These are phyloP conservation scores for Fusarium sp. DNA, from an alignment of 2,329 filamentous ascomycete species.

Conservation along the genomic window DNA sequence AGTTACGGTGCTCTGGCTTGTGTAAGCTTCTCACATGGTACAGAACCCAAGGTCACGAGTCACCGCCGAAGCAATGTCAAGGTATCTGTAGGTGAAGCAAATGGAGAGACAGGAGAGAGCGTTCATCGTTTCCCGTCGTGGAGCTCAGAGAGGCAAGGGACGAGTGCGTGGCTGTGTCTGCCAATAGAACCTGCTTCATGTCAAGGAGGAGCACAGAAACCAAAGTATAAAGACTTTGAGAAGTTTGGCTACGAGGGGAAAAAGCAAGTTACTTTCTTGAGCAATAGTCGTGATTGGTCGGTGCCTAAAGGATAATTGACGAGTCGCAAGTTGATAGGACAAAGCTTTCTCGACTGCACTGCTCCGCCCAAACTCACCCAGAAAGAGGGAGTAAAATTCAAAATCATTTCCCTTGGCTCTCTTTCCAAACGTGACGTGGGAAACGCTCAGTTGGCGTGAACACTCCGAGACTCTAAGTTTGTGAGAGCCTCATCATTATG, in stretches of 20 bases:
- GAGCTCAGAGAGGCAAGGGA: background rate
- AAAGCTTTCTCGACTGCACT: too few relatives aligned
- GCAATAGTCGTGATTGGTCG: background rate
- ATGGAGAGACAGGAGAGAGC: too few relatives aligned
- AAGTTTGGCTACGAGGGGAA: background rate
- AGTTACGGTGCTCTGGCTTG: background rate
- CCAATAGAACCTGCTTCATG: too few relatives aligned
- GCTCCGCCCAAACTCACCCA: background rate
- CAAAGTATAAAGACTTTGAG: rapidly evolving
- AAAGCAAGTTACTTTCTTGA: background rate
- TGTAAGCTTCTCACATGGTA: background rate
- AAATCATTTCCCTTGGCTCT: background rate
- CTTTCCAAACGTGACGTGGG: background rate
- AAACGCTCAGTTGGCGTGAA: background rate
- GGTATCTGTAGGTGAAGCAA: rapidly evolving
- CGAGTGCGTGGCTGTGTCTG: too few relatives aligned
- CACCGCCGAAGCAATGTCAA: rapidly evolving
- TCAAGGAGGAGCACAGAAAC: rapidly evolving
- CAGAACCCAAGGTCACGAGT: rapidly evolving
- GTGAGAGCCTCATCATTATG: rapidly evolving
- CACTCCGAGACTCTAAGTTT: background rate
- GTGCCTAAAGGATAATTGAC: background rate
- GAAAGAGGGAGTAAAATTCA: rapidly evolving
- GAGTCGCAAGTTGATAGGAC: background rate
- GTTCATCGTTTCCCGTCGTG: background rate